phyloP scores from a whole-genome alignment of 208 protist genomes.

The Entamoeba histolytica region DNA sequence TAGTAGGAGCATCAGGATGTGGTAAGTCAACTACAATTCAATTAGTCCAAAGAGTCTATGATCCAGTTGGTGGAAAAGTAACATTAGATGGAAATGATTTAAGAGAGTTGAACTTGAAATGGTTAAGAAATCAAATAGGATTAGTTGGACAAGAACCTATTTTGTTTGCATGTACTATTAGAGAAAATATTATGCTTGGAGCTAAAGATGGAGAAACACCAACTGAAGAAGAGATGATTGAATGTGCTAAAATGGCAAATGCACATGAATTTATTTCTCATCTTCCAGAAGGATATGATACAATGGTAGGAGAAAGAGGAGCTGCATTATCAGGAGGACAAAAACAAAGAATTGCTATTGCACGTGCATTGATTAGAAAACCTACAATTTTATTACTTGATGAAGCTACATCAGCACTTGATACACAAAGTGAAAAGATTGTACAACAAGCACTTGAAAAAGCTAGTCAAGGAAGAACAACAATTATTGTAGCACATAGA shows the following conservation, averaged over 20 bases:
- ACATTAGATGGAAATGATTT: slow-evolving; percentile 67
- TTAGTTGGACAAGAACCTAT: slow-evolving; percentile 80
- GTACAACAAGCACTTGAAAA: slow-evolving; percentile 54
- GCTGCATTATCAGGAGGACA: slow-evolving; percentile 57
- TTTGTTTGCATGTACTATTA: slow-evolving; percentile 73
- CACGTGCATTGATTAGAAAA: slow-evolving; percentile 52
- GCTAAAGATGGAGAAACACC: neutral
- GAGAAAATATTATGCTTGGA: slow-evolving; percentile 60
- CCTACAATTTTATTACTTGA: slow-evolving; percentile 63
- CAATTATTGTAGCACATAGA: slow-evolving; percentile 68
- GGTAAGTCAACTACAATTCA: slow-evolving; percentile 64
- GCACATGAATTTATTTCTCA: neutral
- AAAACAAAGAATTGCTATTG: slow-evolving; percentile 71
- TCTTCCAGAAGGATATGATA: neutral
- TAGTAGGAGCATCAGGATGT: slow-evolving; percentile 66
- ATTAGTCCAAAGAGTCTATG: slow-evolving; percentile 74
- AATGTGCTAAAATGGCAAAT: neutral
- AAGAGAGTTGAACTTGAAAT: slow-evolving; percentile 39
- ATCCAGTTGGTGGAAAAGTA: slow-evolving; percentile 55
- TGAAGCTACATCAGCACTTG: slow-evolving; percentile 63
- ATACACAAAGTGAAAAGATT: slow-evolving; percentile 57
- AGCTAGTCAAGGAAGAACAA: slow-evolving; percentile 53
- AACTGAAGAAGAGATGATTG: neutral
- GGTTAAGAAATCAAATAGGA: neutral
- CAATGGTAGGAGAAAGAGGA: neutral